Percentiles rank a stretch among this genome's conserved stretches.
Conservation (phyloP, 805 yeast species). For the Pichia nanzhaoensis region DNA sequence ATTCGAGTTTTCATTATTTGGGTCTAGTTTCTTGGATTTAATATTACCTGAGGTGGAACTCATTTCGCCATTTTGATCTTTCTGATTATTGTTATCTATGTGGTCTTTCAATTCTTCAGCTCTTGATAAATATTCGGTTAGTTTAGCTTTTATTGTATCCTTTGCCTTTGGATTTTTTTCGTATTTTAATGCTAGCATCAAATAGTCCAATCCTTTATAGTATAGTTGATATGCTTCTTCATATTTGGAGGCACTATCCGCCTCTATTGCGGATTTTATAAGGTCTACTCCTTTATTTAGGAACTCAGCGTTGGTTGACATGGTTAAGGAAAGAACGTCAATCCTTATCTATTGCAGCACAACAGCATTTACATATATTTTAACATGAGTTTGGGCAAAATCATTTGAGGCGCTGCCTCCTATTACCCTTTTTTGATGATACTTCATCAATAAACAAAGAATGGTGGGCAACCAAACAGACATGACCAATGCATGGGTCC, state of each 20-base stretch:
- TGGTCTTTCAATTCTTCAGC: conserved; percentile 94
- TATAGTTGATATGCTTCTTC: conserved; percentile 93
- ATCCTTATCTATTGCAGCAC: background rate
- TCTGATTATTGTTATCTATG: conserved; percentile 53
- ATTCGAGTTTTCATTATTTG: conserved; percentile 29
- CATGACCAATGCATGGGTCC: too few relatives aligned
- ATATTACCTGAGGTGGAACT: conserved; percentile 53
- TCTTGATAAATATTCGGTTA: conserved; percentile 83
- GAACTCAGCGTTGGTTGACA: conserved; percentile 50
- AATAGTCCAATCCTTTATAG: conserved; percentile 87
- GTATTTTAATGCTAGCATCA: conserved; percentile 91
- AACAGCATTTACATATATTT: too few relatives aligned
- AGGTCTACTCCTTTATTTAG: conserved; percentile 91
- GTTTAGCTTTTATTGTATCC: conserved; percentile 79
- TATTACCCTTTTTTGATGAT: too few relatives aligned
- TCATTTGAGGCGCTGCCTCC: too few relatives aligned
- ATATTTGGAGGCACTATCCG: conserved; percentile 81
- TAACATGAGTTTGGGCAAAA: too few relatives aligned
- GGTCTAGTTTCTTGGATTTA: conserved; percentile 41
- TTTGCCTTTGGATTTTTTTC: conserved; percentile 89
- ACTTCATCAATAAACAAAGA: too few relatives aligned
- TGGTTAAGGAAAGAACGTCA: conserved; percentile 1
- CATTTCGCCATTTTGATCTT: conserved; percentile 42
- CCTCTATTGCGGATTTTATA: conserved; percentile 91
- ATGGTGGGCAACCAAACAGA: too few relatives aligned